Conservation (phyloP, 805 yeast species). For the Cyberlindnera veronae region DNA sequence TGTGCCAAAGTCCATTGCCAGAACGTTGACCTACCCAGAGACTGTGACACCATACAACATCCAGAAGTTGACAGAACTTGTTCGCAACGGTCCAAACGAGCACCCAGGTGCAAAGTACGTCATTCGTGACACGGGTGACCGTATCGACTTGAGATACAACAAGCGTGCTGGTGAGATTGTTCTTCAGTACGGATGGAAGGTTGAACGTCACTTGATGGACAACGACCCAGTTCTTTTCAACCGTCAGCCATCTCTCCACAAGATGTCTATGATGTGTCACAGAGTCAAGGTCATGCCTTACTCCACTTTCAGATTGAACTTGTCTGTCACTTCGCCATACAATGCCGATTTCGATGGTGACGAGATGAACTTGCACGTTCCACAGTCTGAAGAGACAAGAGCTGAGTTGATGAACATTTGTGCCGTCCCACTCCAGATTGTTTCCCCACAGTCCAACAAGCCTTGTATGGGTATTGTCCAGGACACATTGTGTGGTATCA, state of each 20-base stretch:
- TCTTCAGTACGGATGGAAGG: slow-evolving; percentile 98
- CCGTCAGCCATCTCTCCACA: slow-evolving; percentile 98
- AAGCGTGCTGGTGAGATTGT: slow-evolving; percentile 98
- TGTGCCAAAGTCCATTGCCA: slow-evolving; percentile 95
- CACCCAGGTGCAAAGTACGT: slow-evolving; percentile 99
- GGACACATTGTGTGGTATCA: slow-evolving; percentile 95
- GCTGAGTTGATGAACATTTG: slow-evolving; percentile 94
- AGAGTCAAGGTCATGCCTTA: slow-evolving; percentile 98
- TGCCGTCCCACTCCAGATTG: slow-evolving; percentile 97
- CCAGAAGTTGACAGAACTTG: slow-evolving; percentile 86
- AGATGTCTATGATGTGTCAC: slow-evolving; percentile 99
- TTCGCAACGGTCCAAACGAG: slow-evolving; percentile 97
- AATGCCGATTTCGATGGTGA: slow-evolving; percentile 99
- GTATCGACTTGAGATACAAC: slow-evolving; percentile 95
- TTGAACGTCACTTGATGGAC: slow-evolving; percentile 97
- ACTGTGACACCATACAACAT: slow-evolving; percentile 97
- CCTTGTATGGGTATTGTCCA: slow-evolving; percentile 99
- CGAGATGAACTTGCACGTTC: slow-evolving; percentile 99
- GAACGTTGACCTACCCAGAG: slow-evolving; percentile 94
- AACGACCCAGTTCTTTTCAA: slow-evolving; percentile 96
- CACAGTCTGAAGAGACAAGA: slow-evolving; percentile 96
- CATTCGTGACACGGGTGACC: slow-evolving; percentile 97
- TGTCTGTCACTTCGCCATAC: slow-evolving; percentile 98
- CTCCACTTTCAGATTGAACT: slow-evolving; percentile 92
- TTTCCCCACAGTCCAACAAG: slow-evolving; percentile 96